A percentile compares a stretch with the other conserved stretches of the same genome.
phyloP scores from a whole-genome alignment of 2,329 filamentous ascomycete genomes.

The Colletotrichum eremochloae region DNA sequence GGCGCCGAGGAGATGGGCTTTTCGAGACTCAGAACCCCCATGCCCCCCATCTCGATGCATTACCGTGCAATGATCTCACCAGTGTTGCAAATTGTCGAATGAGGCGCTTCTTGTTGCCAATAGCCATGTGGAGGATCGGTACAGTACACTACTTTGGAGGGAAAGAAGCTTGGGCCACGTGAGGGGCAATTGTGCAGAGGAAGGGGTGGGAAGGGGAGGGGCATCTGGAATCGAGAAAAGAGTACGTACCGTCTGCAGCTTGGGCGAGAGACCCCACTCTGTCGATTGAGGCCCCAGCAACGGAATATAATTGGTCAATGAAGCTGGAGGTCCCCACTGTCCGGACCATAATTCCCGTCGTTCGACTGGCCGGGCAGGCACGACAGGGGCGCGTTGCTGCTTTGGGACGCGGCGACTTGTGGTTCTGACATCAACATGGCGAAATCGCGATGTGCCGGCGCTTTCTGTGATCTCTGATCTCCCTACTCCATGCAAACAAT shows the following conservation, averaged over 20 bases:
- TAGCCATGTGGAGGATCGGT: neutral
- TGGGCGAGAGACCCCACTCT: neutral
- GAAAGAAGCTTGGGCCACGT: constrained; percentile 36
- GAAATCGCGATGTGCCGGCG: constrained; percentile 32
- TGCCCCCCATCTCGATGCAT: constrained; percentile 21
- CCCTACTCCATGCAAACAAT: neutral
- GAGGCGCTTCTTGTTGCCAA: constrained; percentile 21
- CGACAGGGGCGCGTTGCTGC: constrained; percentile 3
- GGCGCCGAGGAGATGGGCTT: constrained; percentile 12
- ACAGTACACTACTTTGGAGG: neutral
- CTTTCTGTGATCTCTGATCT: constrained; percentile 18
- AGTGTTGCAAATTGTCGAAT: constrained; percentile 23
- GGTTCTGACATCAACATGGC: constrained; percentile 42
- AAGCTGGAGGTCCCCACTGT: neutral
- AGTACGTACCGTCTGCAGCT: constrained; percentile 16
- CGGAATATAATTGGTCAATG: neutral
- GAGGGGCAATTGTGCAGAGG: constrained; percentile 25
- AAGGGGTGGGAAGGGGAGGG: constrained; percentile 10
- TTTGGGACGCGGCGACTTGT: constrained; percentile 30
- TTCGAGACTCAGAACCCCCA: neutral
- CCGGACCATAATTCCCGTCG: constrained; percentile 26
- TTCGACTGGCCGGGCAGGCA: constrained; percentile 23
- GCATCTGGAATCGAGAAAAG: neutral
- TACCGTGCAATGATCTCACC: constrained; percentile 40
- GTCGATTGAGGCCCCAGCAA: neutral